Base-by-base conservation (phyloP, 2,329 filamentous ascomycete species). In the Coniella vitis region DNA sequence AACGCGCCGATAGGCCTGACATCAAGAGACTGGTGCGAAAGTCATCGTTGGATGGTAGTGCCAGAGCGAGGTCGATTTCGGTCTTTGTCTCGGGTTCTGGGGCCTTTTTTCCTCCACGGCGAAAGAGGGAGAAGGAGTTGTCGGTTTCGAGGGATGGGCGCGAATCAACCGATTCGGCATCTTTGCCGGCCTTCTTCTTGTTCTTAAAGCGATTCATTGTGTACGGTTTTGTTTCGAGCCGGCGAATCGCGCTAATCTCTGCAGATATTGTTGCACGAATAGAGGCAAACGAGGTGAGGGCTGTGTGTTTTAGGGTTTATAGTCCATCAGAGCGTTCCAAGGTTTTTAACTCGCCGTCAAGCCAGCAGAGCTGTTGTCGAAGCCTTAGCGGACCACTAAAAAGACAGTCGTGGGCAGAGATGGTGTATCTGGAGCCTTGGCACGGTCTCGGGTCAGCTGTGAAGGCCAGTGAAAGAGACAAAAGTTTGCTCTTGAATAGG, bases 11-110 rank as follows among this genome's bases (percentile, higher is more conserved):
- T 4, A 98, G 76, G 37, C 90, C 91, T 0, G 89, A 90, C 91
- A 98, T 95, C 54, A 98, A 74, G 51, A 98, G 71, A 72, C 93
- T 97, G 3, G 93, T 98, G 49, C 93, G 82, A 66, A 98, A 97
- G 61, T 97, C 85, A 66, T 97, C 89, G 40, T 73, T 83, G 0
- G 90, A 76, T 1, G 93, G 93, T 2, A 98, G 72, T 1, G 82
- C 90, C 12, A 73, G 72, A 3, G 81, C 65, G 12, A 97, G 71
- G 60, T 97, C 85, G 40, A 96, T 67, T 54, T 87, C 78, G 51
- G 71, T 73, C 62, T 83, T 86, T 39, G 71, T 69, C 57, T 82
- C 79, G 39, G 74, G 75, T 17, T 76, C 75, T 9, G 67, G 70
- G 0, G 68, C 60, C 61, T 79, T 83, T 57, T 80, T 78, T 1